These are phyloP conservation scores for Fusarium avenaceum DNA, from an alignment of 2,329 filamentous ascomycete species.

Conservation along the genomic window DNA sequence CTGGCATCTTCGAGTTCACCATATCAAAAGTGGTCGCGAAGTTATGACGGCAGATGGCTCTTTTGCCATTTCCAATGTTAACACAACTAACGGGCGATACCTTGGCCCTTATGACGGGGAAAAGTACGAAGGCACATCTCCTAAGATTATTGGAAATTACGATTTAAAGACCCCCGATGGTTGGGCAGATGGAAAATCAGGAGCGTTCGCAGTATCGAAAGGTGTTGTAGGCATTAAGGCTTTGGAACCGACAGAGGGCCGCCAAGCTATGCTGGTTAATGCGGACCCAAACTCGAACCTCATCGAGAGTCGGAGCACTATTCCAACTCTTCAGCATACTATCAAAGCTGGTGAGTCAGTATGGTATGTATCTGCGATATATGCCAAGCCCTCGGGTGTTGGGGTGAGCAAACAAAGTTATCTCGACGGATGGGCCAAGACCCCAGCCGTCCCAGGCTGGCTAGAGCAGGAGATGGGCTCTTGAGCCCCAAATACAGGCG, in stretches of 20 bases:
- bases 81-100: constrained; percentile 62
- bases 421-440: constrained; percentile 71
- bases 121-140: constrained; percentile 64
- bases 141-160: constrained; percentile 72
- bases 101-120: constrained; percentile 63
- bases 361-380: constrained; percentile 80
- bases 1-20: constrained; percentile 78
- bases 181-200: constrained; percentile 63
- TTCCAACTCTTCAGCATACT: constrained; percentile 77
- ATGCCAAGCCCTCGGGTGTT: constrained; percentile 73
- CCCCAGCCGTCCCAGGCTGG: constrained; percentile 72
- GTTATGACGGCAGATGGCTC: constrained; percentile 80
- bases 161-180: constrained; percentile 68
- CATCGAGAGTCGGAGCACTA: constrained; percentile 77
- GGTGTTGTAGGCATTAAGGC: constrained; percentile 70
- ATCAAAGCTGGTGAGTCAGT: constrained; percentile 68
- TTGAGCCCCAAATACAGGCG: constrained; percentile 34
- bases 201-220: constrained; percentile 69
- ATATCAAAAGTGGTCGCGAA: constrained; percentile 69
- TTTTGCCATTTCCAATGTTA: constrained; percentile 75
- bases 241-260: constrained; percentile 62
- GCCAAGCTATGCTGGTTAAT: constrained; percentile 76
- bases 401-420: constrained; percentile 67
- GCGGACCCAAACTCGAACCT: constrained; percentile 86
- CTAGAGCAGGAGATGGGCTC: constrained; percentile 64